A percentile compares a stretch with the other conserved stretches of the same genome.
phyloP scores from a whole-genome alignment of 805 yeast species.

The Saccharomyces eubayanus region DNA sequence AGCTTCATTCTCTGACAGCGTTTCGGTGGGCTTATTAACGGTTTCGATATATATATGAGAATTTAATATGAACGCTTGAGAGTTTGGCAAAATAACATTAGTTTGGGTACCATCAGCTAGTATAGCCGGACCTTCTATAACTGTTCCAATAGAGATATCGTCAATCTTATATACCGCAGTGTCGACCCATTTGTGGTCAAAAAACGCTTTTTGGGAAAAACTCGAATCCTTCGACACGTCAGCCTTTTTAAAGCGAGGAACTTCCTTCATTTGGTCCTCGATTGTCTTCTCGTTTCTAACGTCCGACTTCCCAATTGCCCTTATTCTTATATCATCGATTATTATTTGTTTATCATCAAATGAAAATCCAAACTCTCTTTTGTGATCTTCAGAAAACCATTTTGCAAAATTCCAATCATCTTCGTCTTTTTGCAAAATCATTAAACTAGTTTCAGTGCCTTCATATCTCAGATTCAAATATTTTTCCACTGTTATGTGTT shows the following conservation, averaged over 20 bases:
- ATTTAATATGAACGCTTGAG: constrained; percentile 46
- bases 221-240: constrained; percentile 24
- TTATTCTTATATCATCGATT: constrained; percentile 65
- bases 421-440: constrained; percentile 40
- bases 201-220: constrained; percentile 44
- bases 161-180: constrained; percentile 52
- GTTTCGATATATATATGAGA: constrained; percentile 51
- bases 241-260: constrained; percentile 18
- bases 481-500: constrained; percentile 46
- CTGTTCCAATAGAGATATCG: constrained; percentile 45
- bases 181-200: constrained; percentile 41
- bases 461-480: constrained; percentile 71
- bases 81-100: constrained; percentile 57
- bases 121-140: constrained; percentile 63
- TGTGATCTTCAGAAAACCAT: constrained; percentile 48
- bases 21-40: constrained; percentile 7
- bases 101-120: constrained; percentile 79
- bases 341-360: constrained; percentile 48
- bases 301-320: constrained; percentile 60
- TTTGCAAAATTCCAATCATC: constrained; percentile 31
- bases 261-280: constrained; percentile 45
- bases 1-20: constrained; percentile 17
- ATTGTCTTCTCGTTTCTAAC: constrained; percentile 36
- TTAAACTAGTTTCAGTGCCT: constrained; percentile 84
- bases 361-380: constrained; percentile 66